Conservation (phyloP, 225 moss, liverwort and hornwort species). For the Rhytidiadelphus loreus region DNA sequence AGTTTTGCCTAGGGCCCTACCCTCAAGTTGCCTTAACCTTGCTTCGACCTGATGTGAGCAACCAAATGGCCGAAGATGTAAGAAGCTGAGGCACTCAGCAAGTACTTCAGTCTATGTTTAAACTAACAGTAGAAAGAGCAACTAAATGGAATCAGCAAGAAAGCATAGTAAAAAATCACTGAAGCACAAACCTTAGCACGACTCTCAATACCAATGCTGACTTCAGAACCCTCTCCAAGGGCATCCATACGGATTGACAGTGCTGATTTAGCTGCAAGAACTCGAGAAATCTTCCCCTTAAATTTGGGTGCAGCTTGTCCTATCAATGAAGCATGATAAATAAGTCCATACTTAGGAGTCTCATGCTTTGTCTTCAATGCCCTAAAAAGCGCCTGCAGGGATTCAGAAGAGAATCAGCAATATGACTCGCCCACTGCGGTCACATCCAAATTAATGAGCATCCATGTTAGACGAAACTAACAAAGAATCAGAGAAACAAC, state of each 20-base stretch:
- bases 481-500: neutral
- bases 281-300: conserved; percentile 77
- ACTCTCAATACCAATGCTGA: conserved; percentile 61
- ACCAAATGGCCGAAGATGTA: neutral
- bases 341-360: conserved; percentile 84
- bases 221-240: conserved; percentile 47
- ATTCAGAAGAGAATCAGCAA: neutral
- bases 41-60: conserved; percentile 33
- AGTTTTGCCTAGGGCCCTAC: conserved; percentile 38
- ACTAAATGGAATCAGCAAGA: neutral
- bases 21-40: conserved; percentile 60
- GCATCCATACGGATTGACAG: conserved; percentile 70
- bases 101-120: neutral
- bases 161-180: neutral
- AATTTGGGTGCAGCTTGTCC: conserved; percentile 83
- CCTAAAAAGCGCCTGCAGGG: conserved; percentile 56
- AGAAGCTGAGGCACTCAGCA: neutral
- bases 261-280: conserved; percentile 73
- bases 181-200: conserved; percentile 23
- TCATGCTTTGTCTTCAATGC: conserved; percentile 88
- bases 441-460: neutral
- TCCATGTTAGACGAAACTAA: neutral
- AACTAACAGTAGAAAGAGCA: neutral
- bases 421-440: neutral
- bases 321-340: conserved; percentile 77